phyloP scores from a whole-genome alignment of 2,329 filamentous ascomycete species.

The Colletotrichum aenigma region DNA sequence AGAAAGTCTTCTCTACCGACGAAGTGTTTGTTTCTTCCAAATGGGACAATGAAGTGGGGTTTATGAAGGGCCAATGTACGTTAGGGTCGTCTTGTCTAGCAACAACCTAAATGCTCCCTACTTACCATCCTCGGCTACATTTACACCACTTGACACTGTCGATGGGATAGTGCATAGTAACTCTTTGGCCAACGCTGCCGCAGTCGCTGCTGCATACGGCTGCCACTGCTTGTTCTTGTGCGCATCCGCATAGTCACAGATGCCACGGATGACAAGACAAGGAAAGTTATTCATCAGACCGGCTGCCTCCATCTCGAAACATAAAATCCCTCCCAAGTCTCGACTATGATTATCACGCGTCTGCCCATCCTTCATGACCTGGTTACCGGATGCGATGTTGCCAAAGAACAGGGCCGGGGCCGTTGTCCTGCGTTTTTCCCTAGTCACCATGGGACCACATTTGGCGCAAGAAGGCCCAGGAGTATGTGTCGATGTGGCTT shows the following conservation, averaged over 20 bases:
- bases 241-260: constrained; percentile 41
- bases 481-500: neutral
- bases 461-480: neutral
- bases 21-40: neutral
- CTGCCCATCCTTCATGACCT: constrained; percentile 14
- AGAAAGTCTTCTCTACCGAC: neutral
- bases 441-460: neutral
- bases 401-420: constrained; percentile 11
- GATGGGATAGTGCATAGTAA: too few relatives aligned
- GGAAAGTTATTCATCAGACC: constrained; percentile 28
- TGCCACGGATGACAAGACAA: constrained; percentile 37
- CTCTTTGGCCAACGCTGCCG: constrained; percentile 26
- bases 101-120: too few relatives aligned
- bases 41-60: neutral
- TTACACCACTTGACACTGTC: too few relatives aligned
- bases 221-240: constrained; percentile 42
- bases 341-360: neutral
- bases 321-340: neutral
- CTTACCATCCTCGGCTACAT: too few relatives aligned
- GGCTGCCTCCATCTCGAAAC: constrained; percentile 32
- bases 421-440: neutral
- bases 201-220: constrained; percentile 34
- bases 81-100: too few relatives aligned
- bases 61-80: too few relatives aligned
- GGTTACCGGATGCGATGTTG: constrained; percentile 15